These are phyloP conservation scores for Candida silvicultrix DNA, from an alignment of 805 yeast genomes.

Conservation along the genomic window DNA sequence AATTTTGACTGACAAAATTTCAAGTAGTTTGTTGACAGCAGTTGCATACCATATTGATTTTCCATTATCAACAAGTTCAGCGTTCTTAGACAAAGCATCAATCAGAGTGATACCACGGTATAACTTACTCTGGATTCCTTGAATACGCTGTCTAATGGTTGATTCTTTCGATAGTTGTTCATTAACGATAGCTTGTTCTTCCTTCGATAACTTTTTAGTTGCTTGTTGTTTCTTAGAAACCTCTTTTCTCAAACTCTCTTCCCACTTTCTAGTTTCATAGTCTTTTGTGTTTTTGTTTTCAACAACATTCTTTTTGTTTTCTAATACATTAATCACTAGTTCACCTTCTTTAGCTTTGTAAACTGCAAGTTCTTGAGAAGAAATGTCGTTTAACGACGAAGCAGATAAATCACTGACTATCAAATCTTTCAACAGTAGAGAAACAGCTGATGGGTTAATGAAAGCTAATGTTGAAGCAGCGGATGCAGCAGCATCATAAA, in stretches of 20 bases:
- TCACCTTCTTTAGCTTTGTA: conserved; percentile 69
- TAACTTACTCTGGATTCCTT: conserved; percentile 28
- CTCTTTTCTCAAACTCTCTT: conserved; percentile 72
- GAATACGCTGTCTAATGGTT: conserved; percentile 43
- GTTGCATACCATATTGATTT: conserved; percentile 63
- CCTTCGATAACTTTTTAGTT: conserved; percentile 60
- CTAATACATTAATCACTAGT: conserved; percentile 59
- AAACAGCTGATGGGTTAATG: conserved; percentile 49
- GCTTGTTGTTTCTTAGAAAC: conserved; percentile 49
- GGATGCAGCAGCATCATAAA: conserved; percentile 46
- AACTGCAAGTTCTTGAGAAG: conserved; percentile 48
- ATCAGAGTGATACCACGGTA: conserved; percentile 49
- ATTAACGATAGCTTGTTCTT: conserved; percentile 60
- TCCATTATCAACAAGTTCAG: conserved; percentile 56
- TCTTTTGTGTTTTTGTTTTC: conserved; percentile 75
- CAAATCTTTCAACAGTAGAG: conserved; percentile 41
- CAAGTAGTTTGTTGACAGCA: conserved; percentile 46
- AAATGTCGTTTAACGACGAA: conserved; percentile 30
- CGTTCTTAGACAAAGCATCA: conserved; percentile 43
- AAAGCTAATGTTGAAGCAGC: conserved; percentile 47
- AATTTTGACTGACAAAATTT: conserved; percentile 32
- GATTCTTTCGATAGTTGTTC: conserved; percentile 62
- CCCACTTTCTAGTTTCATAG: conserved; percentile 87
- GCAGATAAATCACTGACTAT: conserved; percentile 38
- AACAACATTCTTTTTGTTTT: conserved; percentile 36